Percentiles rank a stretch among this genome's conserved stretches.
Evolutionary conservation across 441 rosid species (phyloP).

Genomic region (Erodium texanum): DNA sequence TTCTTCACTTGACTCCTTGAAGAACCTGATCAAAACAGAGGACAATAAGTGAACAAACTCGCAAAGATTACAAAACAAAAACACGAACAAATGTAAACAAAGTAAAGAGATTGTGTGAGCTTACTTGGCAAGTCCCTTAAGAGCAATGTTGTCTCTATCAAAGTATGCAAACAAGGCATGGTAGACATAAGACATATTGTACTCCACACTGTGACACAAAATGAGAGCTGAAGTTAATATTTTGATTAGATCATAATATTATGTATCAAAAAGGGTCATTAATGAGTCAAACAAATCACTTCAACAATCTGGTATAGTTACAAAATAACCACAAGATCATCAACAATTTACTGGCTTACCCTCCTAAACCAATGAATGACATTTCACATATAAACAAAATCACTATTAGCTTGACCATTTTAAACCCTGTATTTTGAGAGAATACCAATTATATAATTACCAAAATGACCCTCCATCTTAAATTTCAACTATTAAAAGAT

Average conservation of each 20-base stretch:
- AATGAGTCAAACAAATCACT: not conserved
- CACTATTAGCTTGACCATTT: no score
- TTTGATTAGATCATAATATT: not conserved
- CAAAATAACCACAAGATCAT: no score
- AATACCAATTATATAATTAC: no score
- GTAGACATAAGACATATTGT: slow-evolving; percentile 82
- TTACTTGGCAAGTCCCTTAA: slow-evolving; percentile 86
- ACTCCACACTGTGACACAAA: slow-evolving; percentile 61
- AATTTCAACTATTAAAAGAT: no score
- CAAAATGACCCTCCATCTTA: no score
- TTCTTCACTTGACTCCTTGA: slow-evolving; percentile 90
- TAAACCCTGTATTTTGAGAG: no score
- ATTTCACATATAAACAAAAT: no score
- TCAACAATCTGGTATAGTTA: not conserved
- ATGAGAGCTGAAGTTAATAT: not conserved
- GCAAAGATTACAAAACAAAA: not conserved
- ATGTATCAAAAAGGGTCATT: not conserved
- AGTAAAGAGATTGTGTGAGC: not conserved
- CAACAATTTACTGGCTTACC: no score
- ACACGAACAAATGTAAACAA: not conserved
- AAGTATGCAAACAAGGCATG: slow-evolving; percentile 86
- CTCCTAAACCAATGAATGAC: no score
- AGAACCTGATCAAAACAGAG: slow-evolving; percentile 40
- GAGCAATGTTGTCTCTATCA: slow-evolving; percentile 84
- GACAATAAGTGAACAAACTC: no score